phyloP scores from a whole-genome alignment of 176 grass and related monocot species.

The Alopecurus myosuroides region DNA sequence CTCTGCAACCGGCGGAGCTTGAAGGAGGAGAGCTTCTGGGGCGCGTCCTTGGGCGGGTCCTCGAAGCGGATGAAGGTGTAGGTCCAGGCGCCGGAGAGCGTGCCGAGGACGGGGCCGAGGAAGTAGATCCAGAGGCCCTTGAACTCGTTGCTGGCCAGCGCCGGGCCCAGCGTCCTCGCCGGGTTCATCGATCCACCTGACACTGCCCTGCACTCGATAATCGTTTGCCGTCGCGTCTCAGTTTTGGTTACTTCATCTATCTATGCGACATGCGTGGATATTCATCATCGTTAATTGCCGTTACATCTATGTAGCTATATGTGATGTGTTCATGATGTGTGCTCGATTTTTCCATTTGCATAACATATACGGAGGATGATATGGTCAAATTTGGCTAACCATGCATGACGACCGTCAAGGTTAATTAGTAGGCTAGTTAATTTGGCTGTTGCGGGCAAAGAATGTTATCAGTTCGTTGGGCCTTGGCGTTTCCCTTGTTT shows the following conservation, averaged over 20 bases:
- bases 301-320: background rate
- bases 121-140: constrained; percentile 89
- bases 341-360: too few species aligned
- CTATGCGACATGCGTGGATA: too few species aligned
- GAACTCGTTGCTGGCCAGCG: constrained; percentile 76
- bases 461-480: background rate
- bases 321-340: background rate
- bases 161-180: constrained; percentile 85
- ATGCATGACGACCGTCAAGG: background rate
- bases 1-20: constrained; percentile 88
- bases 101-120: constrained; percentile 70
- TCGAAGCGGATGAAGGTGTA: constrained; percentile 75
- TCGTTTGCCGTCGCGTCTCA: constrained; percentile 37
- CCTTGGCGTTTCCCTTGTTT: background rate
- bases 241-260: background rate
- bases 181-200: constrained; percentile 99
- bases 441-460: background rate
- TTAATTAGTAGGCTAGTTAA: background rate
- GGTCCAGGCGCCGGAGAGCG: constrained; percentile 58
- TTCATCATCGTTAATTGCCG: background rate
- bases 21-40: constrained; percentile 69
- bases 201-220: constrained; percentile 72
- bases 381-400: background rate
- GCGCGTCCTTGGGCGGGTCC: constrained; percentile 23
- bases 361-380: background rate